Evolutionary conservation across 2,329 filamentous ascomycete genomes (phyloP), one percentile per base, ranked within the genome.

Genomic region (Aspergillus pseudoterreus): DNA sequence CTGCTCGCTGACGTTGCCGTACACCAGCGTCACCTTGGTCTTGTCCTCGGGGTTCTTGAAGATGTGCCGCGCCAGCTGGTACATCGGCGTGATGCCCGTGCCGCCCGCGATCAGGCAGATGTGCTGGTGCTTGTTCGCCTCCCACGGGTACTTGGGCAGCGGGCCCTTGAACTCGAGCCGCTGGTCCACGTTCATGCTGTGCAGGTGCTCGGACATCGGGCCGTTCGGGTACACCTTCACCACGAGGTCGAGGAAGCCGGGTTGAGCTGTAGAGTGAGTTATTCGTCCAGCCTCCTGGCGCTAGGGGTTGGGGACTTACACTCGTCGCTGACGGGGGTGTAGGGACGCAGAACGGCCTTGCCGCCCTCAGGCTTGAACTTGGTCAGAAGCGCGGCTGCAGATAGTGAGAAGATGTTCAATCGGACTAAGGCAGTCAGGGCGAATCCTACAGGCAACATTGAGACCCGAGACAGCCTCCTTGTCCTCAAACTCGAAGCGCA

Each of bases 41-140:
- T 94, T 92, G 78, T 99, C 94, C 41, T 89, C 83, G 54, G 92
- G 90, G 82, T 96, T 95, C 75, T 87, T 90, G 85, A 97, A 95
- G 76, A 99, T 96, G 68, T 86, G 82, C 57, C 90, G 90, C 59
- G 84, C 80, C 43, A 99, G 85, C 80, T 99, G 94, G 81, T 89
- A 97, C 92, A 97, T 96, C 62, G 94, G 94, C 10, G 94, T 94
- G 72, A 99, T 95, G 55, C 94, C 94, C 6, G 94, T 96, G 59
- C 94, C 94, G 64, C 94, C 94, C n/a, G 92, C 90, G 57, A 99
- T 73, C 63, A 78, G 59, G 47, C 67, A 70, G 60, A 78, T 69
- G 78, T 97, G 91, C 55, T 89, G 78, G 78, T 96, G 92, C 83
- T 96, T 96, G 82, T 97, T 97, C 61, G 86, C 68, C 48, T 83